A percentile compares a stretch with the other conserved stretches of the same genome.
Conservation (phyloP, 116 monocot genomes). For the Trichopus zeylanicus region DNA sequence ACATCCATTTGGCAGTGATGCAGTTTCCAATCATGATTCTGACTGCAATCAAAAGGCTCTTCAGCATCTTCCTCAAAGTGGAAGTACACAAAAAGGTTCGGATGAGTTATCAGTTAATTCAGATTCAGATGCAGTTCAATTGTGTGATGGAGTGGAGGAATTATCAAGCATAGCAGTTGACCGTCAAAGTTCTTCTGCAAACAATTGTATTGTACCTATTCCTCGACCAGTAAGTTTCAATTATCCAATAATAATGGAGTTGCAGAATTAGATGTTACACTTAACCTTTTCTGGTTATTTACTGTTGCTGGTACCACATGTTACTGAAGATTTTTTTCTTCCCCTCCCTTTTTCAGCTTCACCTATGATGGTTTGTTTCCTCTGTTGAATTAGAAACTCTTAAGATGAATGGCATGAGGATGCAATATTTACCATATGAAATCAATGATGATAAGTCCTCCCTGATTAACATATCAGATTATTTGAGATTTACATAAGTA, state of each 20-base stretch:
- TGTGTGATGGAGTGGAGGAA: neutral
- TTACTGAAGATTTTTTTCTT: too few species aligned
- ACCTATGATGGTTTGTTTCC: too few species aligned
- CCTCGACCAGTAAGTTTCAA: conserved; percentile 17
- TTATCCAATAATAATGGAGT: neutral
- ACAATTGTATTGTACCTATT: neutral
- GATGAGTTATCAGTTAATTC: neutral
- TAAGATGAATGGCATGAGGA: too few species aligned
- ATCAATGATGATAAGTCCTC: too few species aligned
- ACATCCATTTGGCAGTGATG: neutral
- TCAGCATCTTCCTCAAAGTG: neutral
- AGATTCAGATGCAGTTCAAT: neutral
- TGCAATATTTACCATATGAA: too few species aligned
- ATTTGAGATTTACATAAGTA: too few species aligned
- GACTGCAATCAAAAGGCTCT: neutral
- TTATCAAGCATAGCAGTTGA: neutral
- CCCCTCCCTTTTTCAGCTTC: too few species aligned
- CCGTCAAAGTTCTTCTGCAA: neutral
- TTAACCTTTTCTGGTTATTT: too few species aligned
- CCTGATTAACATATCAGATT: too few species aligned
- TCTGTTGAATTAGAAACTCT: too few species aligned
- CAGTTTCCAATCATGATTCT: neutral
- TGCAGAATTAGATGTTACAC: neutral
- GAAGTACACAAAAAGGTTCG: neutral
- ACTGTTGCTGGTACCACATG: too few species aligned